phyloP scores from a whole-genome alignment of 2,329 filamentous ascomycete species.

The Didymella lethalis region DNA sequence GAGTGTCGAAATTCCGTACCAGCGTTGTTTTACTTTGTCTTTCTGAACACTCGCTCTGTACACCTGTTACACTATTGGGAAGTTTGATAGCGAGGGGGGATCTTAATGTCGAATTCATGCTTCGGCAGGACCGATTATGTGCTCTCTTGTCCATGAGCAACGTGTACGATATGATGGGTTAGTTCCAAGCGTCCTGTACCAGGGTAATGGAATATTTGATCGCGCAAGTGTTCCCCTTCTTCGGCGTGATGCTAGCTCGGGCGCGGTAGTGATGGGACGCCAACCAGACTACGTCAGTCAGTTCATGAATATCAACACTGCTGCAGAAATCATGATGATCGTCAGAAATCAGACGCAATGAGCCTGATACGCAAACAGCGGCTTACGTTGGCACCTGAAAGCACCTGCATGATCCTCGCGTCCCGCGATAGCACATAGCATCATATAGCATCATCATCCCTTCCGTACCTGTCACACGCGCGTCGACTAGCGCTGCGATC shows the following conservation, averaged over 20 bases:
- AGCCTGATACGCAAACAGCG: neutral
- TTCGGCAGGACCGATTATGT: constrained; percentile 35
- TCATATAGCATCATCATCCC: constrained; percentile 16
- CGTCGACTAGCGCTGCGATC: constrained; percentile 17
- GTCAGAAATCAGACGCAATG: neutral
- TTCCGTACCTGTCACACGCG: constrained; percentile 24
- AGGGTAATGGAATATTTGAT: constrained; percentile 16
- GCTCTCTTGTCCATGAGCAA: constrained; percentile 19
- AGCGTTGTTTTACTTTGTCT: constrained; percentile 14
- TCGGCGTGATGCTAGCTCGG: neutral
- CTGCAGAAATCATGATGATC: neutral
- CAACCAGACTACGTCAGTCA: constrained; percentile 1
- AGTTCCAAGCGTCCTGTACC: constrained; percentile 3
- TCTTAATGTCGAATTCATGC: constrained; percentile 16
- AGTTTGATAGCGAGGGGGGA: constrained; percentile 3
- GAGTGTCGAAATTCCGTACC: constrained; percentile 3
- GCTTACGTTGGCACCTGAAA: constrained; percentile 1
- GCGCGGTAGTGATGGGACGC: neutral
- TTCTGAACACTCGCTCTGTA: constrained; percentile 38
- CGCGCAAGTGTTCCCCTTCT: neutral
- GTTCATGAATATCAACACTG: neutral
- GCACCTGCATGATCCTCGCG: constrained; percentile 4
- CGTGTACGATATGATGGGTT: constrained; percentile 27
- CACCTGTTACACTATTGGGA: constrained; percentile 24
- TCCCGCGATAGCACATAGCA: constrained; percentile 14